Percentiles rank a stretch among this genome's conserved stretches.
Conservation (phyloP, 2,329 filamentous ascomycete species). For the Calonectria multiphialidica region DNA sequence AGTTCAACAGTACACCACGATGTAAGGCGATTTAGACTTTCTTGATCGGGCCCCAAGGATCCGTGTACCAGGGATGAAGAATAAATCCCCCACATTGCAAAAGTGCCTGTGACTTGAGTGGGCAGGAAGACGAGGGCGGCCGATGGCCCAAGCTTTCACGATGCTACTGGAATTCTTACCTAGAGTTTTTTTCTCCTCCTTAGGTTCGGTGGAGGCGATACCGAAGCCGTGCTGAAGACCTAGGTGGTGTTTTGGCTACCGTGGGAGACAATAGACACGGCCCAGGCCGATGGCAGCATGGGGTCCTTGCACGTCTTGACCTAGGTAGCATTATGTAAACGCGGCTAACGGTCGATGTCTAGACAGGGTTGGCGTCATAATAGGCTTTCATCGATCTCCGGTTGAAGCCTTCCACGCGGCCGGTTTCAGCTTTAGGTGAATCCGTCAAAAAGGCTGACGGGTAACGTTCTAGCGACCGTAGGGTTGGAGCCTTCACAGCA, state of each 20-base stretch:
- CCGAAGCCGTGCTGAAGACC: constrained; percentile 20
- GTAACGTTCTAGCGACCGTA: constrained; percentile 25
- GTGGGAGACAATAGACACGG: constrained; percentile 24
- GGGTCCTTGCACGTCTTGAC: constrained; percentile 17
- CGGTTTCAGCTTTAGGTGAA: constrained; percentile 46
- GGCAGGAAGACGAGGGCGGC: background rate
- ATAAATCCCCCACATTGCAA: constrained; percentile 13
- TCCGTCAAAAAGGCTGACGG: constrained; percentile 31
- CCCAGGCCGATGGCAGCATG: constrained; percentile 19
- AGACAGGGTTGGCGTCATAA: constrained; percentile 12
- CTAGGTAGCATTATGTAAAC: constrained; percentile 15
- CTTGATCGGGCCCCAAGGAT: constrained; percentile 12
- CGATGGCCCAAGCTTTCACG: background rate
- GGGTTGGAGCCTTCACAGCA: constrained; percentile 12
- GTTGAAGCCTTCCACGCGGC: constrained; percentile 31
- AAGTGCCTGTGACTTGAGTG: background rate
- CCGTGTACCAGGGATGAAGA: background rate
- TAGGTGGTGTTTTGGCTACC: constrained; percentile 19
- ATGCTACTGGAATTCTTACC: background rate
- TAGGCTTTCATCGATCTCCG: constrained; percentile 33
- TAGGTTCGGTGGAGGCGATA: background rate
- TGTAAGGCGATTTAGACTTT: constrained; percentile 26
- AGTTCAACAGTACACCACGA: constrained; percentile 7
- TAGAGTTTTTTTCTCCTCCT: background rate
- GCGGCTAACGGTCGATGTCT: constrained; percentile 24